Evolutionary conservation across 2,329 filamentous ascomycete genomes (phyloP).

Genomic region (Dryadomyces quercivorus): DNA sequence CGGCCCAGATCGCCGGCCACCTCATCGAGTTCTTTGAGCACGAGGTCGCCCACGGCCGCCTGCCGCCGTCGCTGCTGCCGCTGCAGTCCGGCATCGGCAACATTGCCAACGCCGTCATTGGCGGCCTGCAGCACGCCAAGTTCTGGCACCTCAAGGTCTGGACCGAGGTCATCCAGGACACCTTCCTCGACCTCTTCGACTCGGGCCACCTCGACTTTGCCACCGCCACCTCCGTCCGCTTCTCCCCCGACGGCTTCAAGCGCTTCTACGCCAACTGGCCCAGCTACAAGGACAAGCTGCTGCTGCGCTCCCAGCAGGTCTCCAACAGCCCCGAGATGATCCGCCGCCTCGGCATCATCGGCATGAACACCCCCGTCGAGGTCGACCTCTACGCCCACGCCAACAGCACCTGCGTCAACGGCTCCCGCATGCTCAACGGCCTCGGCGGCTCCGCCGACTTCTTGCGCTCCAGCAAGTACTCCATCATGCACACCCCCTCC

Average conservation of each 20-base stretch:
- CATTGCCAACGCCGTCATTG: constrained; percentile 85
- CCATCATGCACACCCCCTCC: constrained; percentile 81
- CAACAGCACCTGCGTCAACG: constrained; percentile 84
- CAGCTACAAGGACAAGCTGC: constrained; percentile 64
- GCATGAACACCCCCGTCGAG: constrained; percentile 91
- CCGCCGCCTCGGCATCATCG: constrained; percentile 72
- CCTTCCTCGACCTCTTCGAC: constrained; percentile 87
- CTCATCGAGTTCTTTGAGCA: constrained; percentile 77
- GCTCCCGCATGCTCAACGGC: constrained; percentile 76
- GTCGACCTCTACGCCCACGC: constrained; percentile 92
- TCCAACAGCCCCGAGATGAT: constrained; percentile 89
- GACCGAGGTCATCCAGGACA: constrained; percentile 89
- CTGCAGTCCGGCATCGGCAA: constrained; percentile 74
- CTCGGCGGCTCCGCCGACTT: constrained; percentile 76
- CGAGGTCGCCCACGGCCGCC: constrained; percentile 65
- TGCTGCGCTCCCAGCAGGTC: constrained; percentile 77
- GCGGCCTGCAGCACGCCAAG: constrained; percentile 67
- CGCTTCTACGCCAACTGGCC: constrained; percentile 85
- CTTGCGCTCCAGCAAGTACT: constrained; percentile 67
- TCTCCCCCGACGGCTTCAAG: constrained; percentile 82
- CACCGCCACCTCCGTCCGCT: constrained; percentile 79
- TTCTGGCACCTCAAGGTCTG: constrained; percentile 84
- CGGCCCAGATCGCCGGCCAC: constrained; percentile 61
- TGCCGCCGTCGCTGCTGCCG: constrained; percentile 54
- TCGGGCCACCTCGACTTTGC: constrained; percentile 79